These are phyloP conservation scores for Lomentospora prolificans DNA, from an alignment of 2,329 filamentous ascomycete species.

Conservation along the genomic window DNA sequence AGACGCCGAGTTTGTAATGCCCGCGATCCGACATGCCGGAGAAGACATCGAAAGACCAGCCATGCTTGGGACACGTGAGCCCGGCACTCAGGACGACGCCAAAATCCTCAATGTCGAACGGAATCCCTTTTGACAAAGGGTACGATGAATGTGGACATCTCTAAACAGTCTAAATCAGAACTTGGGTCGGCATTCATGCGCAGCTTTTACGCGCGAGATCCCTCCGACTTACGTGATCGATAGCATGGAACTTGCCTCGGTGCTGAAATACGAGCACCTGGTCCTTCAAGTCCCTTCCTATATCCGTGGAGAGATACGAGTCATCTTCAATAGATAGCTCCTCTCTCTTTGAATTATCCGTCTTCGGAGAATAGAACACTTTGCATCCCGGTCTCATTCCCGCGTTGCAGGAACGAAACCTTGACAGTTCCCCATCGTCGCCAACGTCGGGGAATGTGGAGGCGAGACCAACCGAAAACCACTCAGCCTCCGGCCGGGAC, in stretches of 20 bases:
- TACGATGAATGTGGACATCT: slow-evolving; percentile 59
- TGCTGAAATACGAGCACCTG: slow-evolving; percentile 59
- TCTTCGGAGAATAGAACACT: slow-evolving; percentile 40
- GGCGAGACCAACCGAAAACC: slow-evolving; percentile 44
- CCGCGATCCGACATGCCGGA: slow-evolving; percentile 53
- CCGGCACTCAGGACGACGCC: slow-evolving; percentile 53
- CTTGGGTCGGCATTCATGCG: too few relatives aligned
- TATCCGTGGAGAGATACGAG: slow-evolving; percentile 17
- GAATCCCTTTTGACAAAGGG: slow-evolving; percentile 50
- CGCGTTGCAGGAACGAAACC: slow-evolving; percentile 25
- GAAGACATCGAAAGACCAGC: slow-evolving; percentile 61
- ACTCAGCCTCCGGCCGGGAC: slow-evolving; percentile 23
- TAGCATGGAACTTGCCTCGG: slow-evolving; percentile 52
- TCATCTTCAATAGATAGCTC: slow-evolving; percentile 27
- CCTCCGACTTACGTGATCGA: slow-evolving; percentile 58
- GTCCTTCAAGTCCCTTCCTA: slow-evolving; percentile 33
- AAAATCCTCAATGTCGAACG: slow-evolving; percentile 67
- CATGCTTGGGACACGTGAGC: slow-evolving; percentile 57
- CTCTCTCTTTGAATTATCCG: slow-evolving; percentile 22
- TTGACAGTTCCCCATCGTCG: slow-evolving; percentile 27
- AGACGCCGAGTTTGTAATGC: slow-evolving; percentile 50
- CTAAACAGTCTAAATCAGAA: too few relatives aligned
- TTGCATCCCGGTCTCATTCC: slow-evolving; percentile 46
- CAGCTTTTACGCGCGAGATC: too few relatives aligned
- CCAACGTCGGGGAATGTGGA: slow-evolving; percentile 47